Evolutionary conservation across 805 yeast genomes (phyloP).

Genomic region (Kuraishia cidri): DNA sequence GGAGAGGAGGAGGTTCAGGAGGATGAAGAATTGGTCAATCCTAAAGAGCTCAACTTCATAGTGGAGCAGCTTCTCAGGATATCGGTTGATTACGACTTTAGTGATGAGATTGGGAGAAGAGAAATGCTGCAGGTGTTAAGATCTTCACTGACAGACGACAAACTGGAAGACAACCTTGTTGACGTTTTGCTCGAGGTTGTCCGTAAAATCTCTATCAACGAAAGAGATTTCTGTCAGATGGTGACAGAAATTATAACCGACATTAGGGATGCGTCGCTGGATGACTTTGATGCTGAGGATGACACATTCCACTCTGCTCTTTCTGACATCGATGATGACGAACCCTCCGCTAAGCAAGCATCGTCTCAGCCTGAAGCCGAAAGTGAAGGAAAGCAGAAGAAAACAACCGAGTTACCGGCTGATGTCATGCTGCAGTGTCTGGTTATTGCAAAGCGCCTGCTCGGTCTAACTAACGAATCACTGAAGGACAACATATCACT

Average conservation of each 20-base stretch:
- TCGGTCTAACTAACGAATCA: conserved; percentile 60
- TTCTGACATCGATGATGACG: conserved; percentile 14
- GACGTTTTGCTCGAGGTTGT: conserved; percentile 56
- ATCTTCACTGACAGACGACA: conserved; percentile 48
- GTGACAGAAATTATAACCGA: conserved; percentile 82
- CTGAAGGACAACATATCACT: conserved; percentile 57
- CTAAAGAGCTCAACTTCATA: conserved; percentile 59
- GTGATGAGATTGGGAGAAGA: conserved; percentile 87
- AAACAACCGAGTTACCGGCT: conserved; percentile 25
- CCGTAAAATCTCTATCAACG: conserved; percentile 63
- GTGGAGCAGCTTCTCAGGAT: conserved; percentile 64
- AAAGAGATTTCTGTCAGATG: conserved; percentile 78
- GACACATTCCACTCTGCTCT: conserved; percentile 4
- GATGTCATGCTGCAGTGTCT: conserved; percentile 55
- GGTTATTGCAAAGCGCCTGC: conserved; percentile 55
- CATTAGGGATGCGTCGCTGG: conserved; percentile 52
- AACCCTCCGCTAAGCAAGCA: no score
- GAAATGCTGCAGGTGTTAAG: conserved; percentile 55
- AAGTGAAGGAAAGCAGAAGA: conserved; percentile 4
- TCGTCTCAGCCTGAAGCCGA: no score
- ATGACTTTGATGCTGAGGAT: conserved; percentile 23
- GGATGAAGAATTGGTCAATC: conserved; percentile 28
- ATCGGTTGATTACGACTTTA: conserved; percentile 68
- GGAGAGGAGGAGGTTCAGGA: conserved; percentile 10
- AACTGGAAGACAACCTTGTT: conserved; percentile 43